Conservation (phyloP, 129 eudicot genomes). For the Centaurea solstitialis region DNA sequence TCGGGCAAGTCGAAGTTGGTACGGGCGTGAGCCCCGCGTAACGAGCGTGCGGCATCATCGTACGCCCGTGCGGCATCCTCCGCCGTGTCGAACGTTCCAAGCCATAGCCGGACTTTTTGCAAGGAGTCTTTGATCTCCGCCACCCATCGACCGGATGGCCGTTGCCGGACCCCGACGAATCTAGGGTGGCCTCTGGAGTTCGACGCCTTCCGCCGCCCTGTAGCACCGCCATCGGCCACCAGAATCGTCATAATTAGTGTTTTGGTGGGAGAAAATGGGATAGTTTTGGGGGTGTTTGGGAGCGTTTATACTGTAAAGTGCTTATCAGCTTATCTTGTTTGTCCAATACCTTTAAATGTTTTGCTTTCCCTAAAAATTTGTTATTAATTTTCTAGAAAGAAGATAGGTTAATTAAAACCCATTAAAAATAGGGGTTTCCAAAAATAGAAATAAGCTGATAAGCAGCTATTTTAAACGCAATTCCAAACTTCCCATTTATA, state of each 20-base stretch:
- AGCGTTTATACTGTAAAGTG: too few species aligned
- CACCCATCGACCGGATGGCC: conserved; percentile 33
- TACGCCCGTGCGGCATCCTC: conserved; percentile 38
- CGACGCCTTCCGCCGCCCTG: conserved; percentile 24
- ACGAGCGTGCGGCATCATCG: conserved; percentile 29
- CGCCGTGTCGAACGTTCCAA: conserved; percentile 30
- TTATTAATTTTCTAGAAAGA: too few species aligned
- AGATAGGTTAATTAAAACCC: too few species aligned
- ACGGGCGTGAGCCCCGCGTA: conserved; percentile 34
- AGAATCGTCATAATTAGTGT: not conserved
- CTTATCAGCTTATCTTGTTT: too few species aligned
- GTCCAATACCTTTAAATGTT: too few species aligned
- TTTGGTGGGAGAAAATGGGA: not conserved
- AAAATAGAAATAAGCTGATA: too few species aligned
- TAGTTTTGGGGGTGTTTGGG: not conserved
- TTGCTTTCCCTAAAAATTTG: too few species aligned
- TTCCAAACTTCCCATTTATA: too few species aligned
- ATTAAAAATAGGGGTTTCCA: too few species aligned
- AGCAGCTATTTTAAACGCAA: too few species aligned
- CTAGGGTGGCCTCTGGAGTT: conserved; percentile 34
- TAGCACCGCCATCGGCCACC: not conserved
- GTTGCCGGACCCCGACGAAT: conserved; percentile 31
- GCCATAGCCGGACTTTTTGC: conserved; percentile 29
- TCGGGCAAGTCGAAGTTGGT: conserved; percentile 29
- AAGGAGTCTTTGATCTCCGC: conserved; percentile 35